phyloP scores from a whole-genome alignment of 2,329 filamentous ascomycete genomes.

The Trichophyton benhamiae region DNA sequence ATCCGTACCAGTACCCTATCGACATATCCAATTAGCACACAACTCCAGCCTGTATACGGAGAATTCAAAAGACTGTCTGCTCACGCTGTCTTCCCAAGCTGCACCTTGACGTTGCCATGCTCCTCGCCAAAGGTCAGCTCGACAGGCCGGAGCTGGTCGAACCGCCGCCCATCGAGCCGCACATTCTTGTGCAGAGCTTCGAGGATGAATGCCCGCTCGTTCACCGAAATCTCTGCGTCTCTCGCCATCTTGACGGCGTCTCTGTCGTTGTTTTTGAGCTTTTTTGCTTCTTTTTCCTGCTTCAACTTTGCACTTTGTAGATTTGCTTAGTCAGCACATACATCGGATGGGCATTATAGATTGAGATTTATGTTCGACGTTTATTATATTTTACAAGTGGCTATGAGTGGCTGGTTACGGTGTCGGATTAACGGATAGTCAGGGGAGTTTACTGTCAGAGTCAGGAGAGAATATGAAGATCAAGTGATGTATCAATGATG shows the following conservation, averaged over 20 bases:
- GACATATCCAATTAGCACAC: not conserved
- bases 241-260: constrained; percentile 11
- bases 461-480: not conserved
- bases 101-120: constrained; percentile 78
- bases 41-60: not conserved
- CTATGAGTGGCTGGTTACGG: not conserved
- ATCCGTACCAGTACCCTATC: constrained; percentile 68
- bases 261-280: not conserved
- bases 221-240: constrained; percentile 59
- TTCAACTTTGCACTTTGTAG: not conserved
- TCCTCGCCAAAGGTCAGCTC: constrained; percentile 77
- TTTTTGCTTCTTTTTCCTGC: not conserved
- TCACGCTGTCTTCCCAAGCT: constrained; percentile 80
- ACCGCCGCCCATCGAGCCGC: constrained; percentile 69
- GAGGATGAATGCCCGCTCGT: constrained; percentile 75
- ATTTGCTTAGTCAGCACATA: not conserved
- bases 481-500: not conserved
- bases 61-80: constrained; percentile 8
- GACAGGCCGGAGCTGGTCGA: constrained; percentile 68
- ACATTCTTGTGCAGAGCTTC: constrained; percentile 70
- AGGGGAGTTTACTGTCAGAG: not conserved
- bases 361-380: not conserved
- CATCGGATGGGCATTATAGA: no score
- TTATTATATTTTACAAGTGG: not conserved
- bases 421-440: not conserved